Base-by-base conservation (phyloP, 2,329 filamentous ascomycete genomes). In the Cordyceps javanica region DNA sequence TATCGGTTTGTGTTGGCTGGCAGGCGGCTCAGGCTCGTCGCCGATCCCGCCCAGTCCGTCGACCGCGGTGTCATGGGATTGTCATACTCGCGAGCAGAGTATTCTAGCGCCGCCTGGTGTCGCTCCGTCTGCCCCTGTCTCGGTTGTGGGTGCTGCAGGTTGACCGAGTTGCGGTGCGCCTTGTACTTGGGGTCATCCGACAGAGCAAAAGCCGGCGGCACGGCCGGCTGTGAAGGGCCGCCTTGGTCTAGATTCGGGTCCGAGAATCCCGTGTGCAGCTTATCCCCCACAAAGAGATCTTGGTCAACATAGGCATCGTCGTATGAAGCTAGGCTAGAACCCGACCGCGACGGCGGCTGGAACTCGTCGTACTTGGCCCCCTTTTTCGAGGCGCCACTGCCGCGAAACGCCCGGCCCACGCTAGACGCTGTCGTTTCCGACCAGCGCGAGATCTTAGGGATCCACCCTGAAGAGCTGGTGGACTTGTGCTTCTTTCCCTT, bases 391-490 rank as follows among this genome's bases (percentile, higher is more conserved):
- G 79, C 78, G 45, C 77, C 79, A 65, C 85, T 90, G 65, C 82
- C 84, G 41, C 88, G 84, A 70, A 92, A 88, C 41, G 87, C 88
- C 64, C 88, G 88, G 45, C 90, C 87, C 44, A 91, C 85, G 60
- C 91, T 96, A 0, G 91, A 96, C 4, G 92, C 83, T 0, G 94
- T 99, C 2, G 93, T 97, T 74, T 95, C 94, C 0, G 93, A 97
- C 94, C 94, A 99, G 44, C 94, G 85, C 6, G 94, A 97, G 61
- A 96, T 92, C 76, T 96, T 97, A 25, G 92, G 91, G 61, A 96
- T 89, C 78, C 84, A 86, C 53, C 82, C 78, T 0, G 89, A 90
- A 0, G 91, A 94, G 59, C 86, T 85, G 68, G 83, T 88, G 1
- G 90, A 93, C 70, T 96, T 96, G 75, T 95, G 89, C 75, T 96